Evolutionary conservation across 345 rosid genomes (phyloP).

Genomic region (Populus simonii): DNA sequence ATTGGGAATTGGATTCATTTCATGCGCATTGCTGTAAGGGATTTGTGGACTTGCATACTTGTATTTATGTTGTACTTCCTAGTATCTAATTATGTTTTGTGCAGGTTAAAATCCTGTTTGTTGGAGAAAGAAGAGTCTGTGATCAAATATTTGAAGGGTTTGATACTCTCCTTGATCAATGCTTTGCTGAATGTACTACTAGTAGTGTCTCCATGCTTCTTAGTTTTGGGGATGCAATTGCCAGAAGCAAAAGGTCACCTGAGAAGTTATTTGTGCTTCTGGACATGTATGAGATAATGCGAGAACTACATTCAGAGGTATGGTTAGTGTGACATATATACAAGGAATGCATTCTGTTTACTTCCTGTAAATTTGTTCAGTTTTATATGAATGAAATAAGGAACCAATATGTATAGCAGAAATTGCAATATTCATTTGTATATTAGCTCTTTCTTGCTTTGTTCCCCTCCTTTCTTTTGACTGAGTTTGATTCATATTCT

Average conservation of each 20-base stretch:
- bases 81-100: constrained; percentile 17
- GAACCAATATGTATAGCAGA: background rate
- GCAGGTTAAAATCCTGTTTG: constrained; percentile 92
- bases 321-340: constrained; percentile 4
- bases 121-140: constrained; percentile 89
- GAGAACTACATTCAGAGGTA: constrained; percentile 97
- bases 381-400: background rate
- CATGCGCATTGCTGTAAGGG: constrained; percentile 96
- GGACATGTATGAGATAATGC: constrained; percentile 98
- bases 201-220: constrained; percentile 86
- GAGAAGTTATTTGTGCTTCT: constrained; percentile 96
- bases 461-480: background rate
- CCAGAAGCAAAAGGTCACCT: constrained; percentile 95
- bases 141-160: constrained; percentile 87
- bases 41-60: background rate
- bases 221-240: constrained; percentile 99
- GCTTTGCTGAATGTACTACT: constrained; percentile 81
- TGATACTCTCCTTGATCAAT: constrained; percentile 85
- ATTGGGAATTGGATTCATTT: constrained; percentile 98
- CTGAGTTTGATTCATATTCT: background rate
- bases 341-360: constrained; percentile 5
- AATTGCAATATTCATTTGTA: background rate
- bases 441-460: background rate
- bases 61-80: constrained; percentile 1
- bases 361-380: background rate